phyloP scores from a whole-genome alignment of 257 asterid species.

The Nicotiana attenuata region DNA sequence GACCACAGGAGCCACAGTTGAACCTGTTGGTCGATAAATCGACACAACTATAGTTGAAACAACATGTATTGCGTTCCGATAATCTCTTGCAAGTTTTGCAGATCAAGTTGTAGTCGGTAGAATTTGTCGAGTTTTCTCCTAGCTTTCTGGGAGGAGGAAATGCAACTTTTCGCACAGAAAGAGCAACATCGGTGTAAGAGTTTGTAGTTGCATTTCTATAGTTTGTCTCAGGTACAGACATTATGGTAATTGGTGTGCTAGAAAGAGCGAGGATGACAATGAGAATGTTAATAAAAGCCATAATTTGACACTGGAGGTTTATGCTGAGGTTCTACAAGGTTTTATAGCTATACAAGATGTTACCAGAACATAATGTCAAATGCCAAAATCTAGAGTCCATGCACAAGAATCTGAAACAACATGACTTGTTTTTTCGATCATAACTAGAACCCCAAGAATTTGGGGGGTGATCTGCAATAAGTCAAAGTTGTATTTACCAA shows the following conservation, averaged over 20 bases:
- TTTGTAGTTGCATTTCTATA: neutral
- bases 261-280: neutral
- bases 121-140: neutral
- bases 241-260: neutral
- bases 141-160: neutral
- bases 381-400: conserved; percentile 4
- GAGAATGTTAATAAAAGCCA: conserved; percentile 3
- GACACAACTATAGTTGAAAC: neutral
- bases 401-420: conserved; percentile 10
- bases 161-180: neutral
- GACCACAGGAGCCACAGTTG: conserved; percentile 5
- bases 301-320: neutral
- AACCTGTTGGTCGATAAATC: neutral
- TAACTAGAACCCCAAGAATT: neutral
- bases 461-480: too few relatives aligned
- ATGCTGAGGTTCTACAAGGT: neutral
- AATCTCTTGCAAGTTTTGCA: neutral
- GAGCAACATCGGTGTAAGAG: neutral
- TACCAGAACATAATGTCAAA: neutral
- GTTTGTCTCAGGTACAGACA: neutral
- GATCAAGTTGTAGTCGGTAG: neutral
- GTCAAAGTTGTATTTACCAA: neutral
- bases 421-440: neutral
- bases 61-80: neutral
- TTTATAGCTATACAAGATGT: neutral